Evolutionary conservation across 108 stramenopile species (phyloP).

Genomic region (Aurantiochytrium sp.): DNA sequence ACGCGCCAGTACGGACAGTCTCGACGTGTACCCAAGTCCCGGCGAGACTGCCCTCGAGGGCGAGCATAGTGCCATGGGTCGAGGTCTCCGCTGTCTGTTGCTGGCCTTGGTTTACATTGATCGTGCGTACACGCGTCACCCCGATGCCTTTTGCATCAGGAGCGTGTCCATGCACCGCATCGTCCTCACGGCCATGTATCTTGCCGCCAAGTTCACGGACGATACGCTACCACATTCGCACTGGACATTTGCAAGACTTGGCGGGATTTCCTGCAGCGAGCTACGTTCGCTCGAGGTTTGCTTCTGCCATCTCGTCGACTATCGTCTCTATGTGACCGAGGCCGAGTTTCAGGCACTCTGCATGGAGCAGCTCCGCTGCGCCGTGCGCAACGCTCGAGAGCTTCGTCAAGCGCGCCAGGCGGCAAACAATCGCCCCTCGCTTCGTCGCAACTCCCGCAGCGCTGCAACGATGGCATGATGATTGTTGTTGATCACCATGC

Average conservation of each 20-base stretch:
- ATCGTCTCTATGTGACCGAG: not conserved
- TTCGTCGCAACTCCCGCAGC: no score
- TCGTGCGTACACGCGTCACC: not conserved
- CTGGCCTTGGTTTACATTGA: not conserved
- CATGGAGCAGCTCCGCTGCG: constrained; percentile 18
- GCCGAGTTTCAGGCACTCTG: not conserved
- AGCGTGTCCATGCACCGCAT: constrained; percentile 1
- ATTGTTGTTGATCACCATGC: no score
- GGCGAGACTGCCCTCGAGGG: not conserved
- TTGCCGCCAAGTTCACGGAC: not conserved
- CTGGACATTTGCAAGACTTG: not conserved
- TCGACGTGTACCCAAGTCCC: not conserved
- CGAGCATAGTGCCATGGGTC: constrained; percentile 14
- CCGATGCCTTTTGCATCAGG: not conserved
- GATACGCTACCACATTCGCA: not conserved
- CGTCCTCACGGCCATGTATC: not conserved
- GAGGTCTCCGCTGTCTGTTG: not conserved
- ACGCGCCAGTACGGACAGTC: not conserved
- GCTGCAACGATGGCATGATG: no score
- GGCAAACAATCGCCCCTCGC: no score
- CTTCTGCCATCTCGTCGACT: not conserved
- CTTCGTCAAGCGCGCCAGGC: no score
- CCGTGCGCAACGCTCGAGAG: not conserved
- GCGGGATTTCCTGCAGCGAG: not conserved
- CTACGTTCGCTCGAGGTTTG: not conserved